phyloP scores from a whole-genome alignment of 257 asterid genomes.

The Lithospermum erythrorhizon region DNA sequence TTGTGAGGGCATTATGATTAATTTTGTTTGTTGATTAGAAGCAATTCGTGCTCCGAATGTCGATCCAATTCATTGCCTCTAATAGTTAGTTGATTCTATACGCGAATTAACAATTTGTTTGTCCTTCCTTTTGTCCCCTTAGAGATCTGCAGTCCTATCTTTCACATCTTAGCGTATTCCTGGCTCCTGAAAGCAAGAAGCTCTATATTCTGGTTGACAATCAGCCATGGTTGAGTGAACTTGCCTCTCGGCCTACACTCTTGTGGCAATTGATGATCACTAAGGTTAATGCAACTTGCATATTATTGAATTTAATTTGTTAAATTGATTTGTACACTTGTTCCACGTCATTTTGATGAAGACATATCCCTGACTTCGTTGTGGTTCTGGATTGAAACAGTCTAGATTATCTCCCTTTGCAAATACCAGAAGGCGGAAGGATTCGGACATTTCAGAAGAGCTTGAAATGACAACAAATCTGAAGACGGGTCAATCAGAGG shows the following conservation, averaged over 20 bases:
- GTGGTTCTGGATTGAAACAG: conserved; percentile 32
- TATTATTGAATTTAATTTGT: neutral
- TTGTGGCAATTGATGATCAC: conserved; percentile 97
- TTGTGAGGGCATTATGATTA: too few relatives aligned
- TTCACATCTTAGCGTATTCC: conserved; percentile 72
- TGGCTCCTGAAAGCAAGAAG: conserved; percentile 71
- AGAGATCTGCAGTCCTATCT: conserved; percentile 95
- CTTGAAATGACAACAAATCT: conserved; percentile 30
- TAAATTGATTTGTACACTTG: neutral
- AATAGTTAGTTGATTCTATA: too few relatives aligned
- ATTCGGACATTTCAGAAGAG: conserved; percentile 22
- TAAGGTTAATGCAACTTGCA: conserved; percentile 42
- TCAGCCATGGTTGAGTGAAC: conserved; percentile 86
- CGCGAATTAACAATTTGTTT: too few relatives aligned
- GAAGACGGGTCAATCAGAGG: conserved; percentile 25
- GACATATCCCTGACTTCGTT: neutral
- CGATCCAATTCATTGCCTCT: too few relatives aligned
- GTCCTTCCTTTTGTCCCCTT: conserved; percentile 15
- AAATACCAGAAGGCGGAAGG: conserved; percentile 56
- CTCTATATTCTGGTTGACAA: conserved; percentile 80
- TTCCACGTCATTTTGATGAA: neutral
- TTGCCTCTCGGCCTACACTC: conserved; percentile 63
- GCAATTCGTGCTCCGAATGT: too few relatives aligned
- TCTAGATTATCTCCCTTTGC: conserved; percentile 95
- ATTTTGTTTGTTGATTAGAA: neutral